phyloP scores from a whole-genome alignment of 73 alveolate species.

The Stentor coeruleus region DNA sequence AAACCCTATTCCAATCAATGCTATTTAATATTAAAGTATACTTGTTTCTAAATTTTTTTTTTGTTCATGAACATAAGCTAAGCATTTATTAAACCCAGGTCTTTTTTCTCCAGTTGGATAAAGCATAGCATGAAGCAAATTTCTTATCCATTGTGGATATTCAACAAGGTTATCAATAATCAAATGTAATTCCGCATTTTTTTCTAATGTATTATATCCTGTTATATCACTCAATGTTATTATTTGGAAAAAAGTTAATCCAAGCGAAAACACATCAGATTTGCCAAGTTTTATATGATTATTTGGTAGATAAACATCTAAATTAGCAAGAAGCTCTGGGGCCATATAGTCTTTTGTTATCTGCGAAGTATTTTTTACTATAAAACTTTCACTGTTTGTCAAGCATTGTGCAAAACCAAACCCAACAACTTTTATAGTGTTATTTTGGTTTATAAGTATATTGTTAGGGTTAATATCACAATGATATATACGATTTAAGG shows the following conservation, averaged over 20 bases:
- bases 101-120: too few relatives aligned
- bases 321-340: not conserved
- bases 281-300: slow-evolving; percentile 4
- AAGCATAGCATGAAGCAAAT: too few relatives aligned
- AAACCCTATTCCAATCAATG: too few relatives aligned
- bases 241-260: not conserved
- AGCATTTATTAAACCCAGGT: too few relatives aligned
- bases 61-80: too few relatives aligned
- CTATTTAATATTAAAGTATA: too few relatives aligned
- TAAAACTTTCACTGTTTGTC: not conserved
- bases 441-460: not conserved
- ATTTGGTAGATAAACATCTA: not conserved
- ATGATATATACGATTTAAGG: not conserved
- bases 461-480: not conserved
- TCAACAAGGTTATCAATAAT: too few relatives aligned
- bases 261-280: slow-evolving; percentile 22
- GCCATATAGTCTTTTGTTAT: not conserved
- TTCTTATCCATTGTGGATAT: too few relatives aligned
- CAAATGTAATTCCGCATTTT: too few relatives aligned
- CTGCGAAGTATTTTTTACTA: not conserved
- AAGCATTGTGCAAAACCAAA: not conserved
- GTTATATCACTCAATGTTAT: not conserved
- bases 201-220: not conserved
- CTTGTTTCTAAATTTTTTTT: too few relatives aligned
- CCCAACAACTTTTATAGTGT: not conserved